phyloP scores from a whole-genome alignment of 2,329 filamentous ascomycete species.

The Huntiella bhutanensis region DNA sequence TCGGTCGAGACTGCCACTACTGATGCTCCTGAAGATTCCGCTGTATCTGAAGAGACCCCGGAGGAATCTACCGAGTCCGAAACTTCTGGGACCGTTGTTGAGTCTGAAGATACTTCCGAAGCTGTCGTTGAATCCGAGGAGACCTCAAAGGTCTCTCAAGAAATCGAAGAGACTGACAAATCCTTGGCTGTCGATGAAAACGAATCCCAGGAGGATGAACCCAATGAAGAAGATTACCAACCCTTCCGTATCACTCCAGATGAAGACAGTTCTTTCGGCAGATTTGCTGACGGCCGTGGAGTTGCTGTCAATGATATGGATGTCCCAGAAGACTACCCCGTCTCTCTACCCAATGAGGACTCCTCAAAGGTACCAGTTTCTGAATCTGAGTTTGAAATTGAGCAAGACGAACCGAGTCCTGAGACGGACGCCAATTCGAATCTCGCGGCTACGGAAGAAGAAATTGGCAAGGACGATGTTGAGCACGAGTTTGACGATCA shows the following conservation, averaged over 20 bases:
- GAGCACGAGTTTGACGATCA: too few species aligned
- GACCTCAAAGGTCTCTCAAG: neutral
- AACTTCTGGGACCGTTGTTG: neutral
- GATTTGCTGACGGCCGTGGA: neutral
- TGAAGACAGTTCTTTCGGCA: neutral
- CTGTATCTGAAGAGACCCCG: neutral
- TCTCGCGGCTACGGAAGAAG: too few species aligned
- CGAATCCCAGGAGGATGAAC: neutral
- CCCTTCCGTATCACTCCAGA: too few species aligned
- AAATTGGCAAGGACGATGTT: too few species aligned
- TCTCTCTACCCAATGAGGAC: too few species aligned
- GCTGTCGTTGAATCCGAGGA: neutral
- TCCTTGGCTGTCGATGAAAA: neutral
- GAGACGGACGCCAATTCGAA: too few species aligned
- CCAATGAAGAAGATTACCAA: too few species aligned
- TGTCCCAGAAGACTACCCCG: neutral
- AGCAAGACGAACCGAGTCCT: too few species aligned
- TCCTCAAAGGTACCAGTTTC: too few species aligned
- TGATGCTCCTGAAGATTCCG: neutral
- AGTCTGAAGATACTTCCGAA: neutral
- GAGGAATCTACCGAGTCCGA: neutral
- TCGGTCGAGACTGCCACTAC: neutral
- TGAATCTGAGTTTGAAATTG: too few species aligned
- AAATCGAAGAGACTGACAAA: neutral
- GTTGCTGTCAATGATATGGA: neutral